These are phyloP conservation scores for Peribolospora kevripleyi DNA, from an alignment of 768 basidiomycete genomes.

Conservation along the genomic window DNA sequence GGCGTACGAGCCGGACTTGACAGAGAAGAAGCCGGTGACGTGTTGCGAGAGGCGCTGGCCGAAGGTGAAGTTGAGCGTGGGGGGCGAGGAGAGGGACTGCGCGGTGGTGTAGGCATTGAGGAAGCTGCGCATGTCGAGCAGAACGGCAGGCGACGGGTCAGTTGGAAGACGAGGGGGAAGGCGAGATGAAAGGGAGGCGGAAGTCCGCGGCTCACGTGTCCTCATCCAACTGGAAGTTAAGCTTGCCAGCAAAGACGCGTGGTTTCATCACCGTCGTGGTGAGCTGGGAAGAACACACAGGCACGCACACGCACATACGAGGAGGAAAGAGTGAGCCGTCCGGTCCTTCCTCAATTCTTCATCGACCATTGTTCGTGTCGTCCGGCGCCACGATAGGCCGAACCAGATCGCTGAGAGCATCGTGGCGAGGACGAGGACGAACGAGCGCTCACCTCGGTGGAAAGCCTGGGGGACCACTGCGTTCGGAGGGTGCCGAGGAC, in stretches of 20 bases:
- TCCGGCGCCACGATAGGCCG: too few species aligned
- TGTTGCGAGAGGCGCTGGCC: slow-evolving; percentile 17
- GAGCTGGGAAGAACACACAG: slow-evolving; percentile 6
- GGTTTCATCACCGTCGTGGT: background rate
- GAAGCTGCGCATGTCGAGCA: slow-evolving; percentile 20
- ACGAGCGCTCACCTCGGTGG: slow-evolving; percentile 19
- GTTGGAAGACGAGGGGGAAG: slow-evolving; percentile 25
- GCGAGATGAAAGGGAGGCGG: slow-evolving; percentile 20
- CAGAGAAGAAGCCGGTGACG: slow-evolving; percentile 19
- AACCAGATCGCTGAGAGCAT: too few species aligned
- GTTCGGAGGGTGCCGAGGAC: slow-evolving; percentile 48
- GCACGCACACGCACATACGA: slow-evolving; percentile 6
- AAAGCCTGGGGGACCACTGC: slow-evolving; percentile 43
- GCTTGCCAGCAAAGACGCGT: too few species aligned
- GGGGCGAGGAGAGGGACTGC: slow-evolving; percentile 16
- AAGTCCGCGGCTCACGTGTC: slow-evolving; percentile 19
- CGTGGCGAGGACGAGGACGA: too few species aligned
- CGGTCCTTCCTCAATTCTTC: too few species aligned
- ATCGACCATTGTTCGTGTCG: too few species aligned
- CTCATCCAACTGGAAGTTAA: background rate
- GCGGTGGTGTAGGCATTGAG: slow-evolving; percentile 15
- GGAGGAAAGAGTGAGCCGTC: slow-evolving; percentile 5
- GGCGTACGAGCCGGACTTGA: slow-evolving; percentile 17
- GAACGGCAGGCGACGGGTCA: slow-evolving; percentile 27
- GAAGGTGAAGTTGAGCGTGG: slow-evolving; percentile 17